Evolutionary conservation across 2,329 filamentous ascomycete genomes (phyloP).

Genomic region (Fusarium compactum): DNA sequence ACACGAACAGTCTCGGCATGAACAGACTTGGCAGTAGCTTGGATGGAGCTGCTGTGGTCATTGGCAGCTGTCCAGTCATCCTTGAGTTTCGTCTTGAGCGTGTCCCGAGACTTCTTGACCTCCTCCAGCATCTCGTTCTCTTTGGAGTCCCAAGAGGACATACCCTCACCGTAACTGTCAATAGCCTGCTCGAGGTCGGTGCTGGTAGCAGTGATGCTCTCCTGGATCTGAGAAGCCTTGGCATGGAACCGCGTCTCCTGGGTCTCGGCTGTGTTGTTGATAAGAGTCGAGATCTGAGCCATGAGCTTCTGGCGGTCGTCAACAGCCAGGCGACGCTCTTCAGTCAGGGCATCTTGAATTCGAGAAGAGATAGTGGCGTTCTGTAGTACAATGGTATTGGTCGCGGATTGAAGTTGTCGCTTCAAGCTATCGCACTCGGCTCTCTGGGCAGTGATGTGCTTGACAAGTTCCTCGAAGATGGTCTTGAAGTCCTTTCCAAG

Average conservation of each 20-base stretch:
- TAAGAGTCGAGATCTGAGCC: slow-evolving; percentile 79
- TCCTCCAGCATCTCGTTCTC: slow-evolving; percentile 77
- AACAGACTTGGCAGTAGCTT: slow-evolving; percentile 84
- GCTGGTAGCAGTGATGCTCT: slow-evolving; percentile 72
- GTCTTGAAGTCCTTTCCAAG: slow-evolving; percentile 88
- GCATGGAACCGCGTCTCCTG: slow-evolving; percentile 79
- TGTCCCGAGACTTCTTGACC: slow-evolving; percentile 79
- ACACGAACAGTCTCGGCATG: slow-evolving; percentile 91
- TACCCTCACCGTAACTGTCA: slow-evolving; percentile 74
- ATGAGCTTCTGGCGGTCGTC: slow-evolving; percentile 81
- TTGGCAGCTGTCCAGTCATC: slow-evolving; percentile 87
- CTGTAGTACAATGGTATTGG: slow-evolving; percentile 74
- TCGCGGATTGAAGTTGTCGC: slow-evolving; percentile 77
- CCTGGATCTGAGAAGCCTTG: slow-evolving; percentile 71
- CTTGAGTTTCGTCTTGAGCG: slow-evolving; percentile 83
- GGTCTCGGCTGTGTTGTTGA: slow-evolving; percentile 78
- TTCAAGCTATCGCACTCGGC: slow-evolving; percentile 80
- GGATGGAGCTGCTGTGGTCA: slow-evolving; percentile 84
- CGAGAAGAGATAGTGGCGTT: slow-evolving; percentile 74
- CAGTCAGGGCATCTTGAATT: slow-evolving; percentile 77
- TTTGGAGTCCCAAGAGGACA: slow-evolving; percentile 79
- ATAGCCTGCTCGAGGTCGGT: slow-evolving; percentile 74
- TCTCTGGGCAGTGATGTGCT: slow-evolving; percentile 80
- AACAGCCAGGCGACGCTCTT: slow-evolving; percentile 79
- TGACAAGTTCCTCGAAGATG: slow-evolving; percentile 84